These are phyloP conservation scores for Halophytophthora batemanensis DNA, from an alignment of 352 stramenopile species.

Conservation along the genomic window DNA sequence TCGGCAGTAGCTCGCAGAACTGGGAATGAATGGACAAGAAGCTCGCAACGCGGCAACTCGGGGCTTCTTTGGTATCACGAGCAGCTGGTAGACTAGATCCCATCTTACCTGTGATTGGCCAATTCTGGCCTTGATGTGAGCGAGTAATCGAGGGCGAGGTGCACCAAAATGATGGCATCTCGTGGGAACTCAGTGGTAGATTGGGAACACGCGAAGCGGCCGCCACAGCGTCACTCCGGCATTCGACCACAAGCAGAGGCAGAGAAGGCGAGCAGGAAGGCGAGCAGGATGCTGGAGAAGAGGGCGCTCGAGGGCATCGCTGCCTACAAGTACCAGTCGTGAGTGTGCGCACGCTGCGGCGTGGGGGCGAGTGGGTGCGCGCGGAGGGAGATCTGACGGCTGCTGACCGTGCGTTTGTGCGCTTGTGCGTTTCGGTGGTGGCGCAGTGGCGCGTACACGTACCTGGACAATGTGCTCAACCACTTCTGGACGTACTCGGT, in stretches of 20 bases:
- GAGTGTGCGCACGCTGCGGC: conserved; percentile 19
- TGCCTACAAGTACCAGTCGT: conserved; percentile 88
- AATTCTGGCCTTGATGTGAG: too few species aligned
- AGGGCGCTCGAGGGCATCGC: conserved; percentile 82
- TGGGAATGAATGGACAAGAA: too few species aligned
- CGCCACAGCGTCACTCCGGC: not conserved
- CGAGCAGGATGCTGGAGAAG: conserved; percentile 56
- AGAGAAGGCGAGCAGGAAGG: conserved; percentile 1
- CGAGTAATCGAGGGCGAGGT: too few species aligned
- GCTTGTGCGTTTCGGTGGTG: conserved; percentile 3
- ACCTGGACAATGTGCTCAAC: conserved; percentile 87
- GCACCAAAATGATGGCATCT: too few species aligned
- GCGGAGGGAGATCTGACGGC: not conserved
- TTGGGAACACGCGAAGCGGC: too few species aligned
- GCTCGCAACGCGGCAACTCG: too few species aligned
- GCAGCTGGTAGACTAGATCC: too few species aligned
- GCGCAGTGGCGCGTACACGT: conserved; percentile 79
- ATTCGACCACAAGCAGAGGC: conserved; percentile 2
- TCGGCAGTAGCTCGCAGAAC: too few species aligned
- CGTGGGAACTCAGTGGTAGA: too few species aligned
- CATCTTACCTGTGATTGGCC: too few species aligned
- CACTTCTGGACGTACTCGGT: conserved; percentile 87
- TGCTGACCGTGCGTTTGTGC: not conserved
- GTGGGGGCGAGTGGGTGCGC: not conserved
- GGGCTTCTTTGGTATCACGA: too few species aligned